Evolutionary conservation across 441 rosid species (phyloP).

Genomic region (Euphorbia corollata): DNA sequence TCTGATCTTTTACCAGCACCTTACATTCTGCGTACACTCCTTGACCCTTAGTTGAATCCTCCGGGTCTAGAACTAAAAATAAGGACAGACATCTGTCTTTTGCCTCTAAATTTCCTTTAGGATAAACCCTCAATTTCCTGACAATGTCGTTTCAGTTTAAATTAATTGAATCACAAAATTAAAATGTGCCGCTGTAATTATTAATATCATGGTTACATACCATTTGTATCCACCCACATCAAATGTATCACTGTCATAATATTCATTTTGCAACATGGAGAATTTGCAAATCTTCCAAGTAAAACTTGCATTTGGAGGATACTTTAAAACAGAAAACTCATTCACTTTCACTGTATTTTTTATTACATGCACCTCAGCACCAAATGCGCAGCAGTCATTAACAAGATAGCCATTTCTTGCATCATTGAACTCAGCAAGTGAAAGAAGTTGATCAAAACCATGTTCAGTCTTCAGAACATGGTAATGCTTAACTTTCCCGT

Average conservation of each 20-base stretch:
- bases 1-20: no score
- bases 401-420: not conserved
- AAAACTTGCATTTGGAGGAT: not conserved
- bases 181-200: no score
- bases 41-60: no score
- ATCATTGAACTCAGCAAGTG: not conserved
- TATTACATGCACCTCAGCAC: constrained; percentile 3
- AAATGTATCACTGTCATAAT: not conserved
- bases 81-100: no score
- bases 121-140: no score
- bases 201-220: constrained; percentile 7
- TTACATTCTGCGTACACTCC: no score
- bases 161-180: no score
- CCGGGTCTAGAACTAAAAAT: no score
- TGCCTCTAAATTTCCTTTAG: no score
- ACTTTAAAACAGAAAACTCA: not conserved
- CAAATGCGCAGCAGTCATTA: constrained; percentile 3
- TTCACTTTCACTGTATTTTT: not conserved
- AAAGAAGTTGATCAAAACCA: constrained; percentile 3
- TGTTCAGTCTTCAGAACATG: not conserved
- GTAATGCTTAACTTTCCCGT: not conserved
- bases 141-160: no score
- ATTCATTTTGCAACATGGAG: not conserved
- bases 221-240: constrained; percentile 10
- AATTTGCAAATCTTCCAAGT: constrained; percentile 8